phyloP scores from a whole-genome alignment of 148 eudicot species.

The Persicaria maculosa region DNA sequence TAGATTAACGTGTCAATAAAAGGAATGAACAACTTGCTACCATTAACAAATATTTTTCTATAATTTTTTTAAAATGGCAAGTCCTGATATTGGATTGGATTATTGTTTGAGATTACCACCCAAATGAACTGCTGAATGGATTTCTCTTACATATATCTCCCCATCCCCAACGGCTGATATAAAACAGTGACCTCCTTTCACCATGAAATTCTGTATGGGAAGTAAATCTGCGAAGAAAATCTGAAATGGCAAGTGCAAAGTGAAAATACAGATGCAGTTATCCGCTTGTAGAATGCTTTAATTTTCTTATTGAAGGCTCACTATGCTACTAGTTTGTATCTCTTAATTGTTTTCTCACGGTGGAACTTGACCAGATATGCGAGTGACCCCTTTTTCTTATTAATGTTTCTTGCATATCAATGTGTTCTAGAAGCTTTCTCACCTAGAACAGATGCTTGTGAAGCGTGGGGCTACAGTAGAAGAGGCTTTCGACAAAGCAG shows the following conservation, averaged over 20 bases:
- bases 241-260: neutral
- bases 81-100: neutral
- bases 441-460: conserved; percentile 70
- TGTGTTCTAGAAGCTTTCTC: neutral
- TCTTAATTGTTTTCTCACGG: neutral
- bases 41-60: too few species aligned
- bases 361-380: neutral
- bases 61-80: too few species aligned
- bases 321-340: neutral
- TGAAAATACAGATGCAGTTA: neutral
- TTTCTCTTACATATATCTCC: neutral
- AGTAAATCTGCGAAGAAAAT: too few species aligned
- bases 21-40: too few species aligned
- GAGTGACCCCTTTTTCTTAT: neutral
- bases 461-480: conserved; percentile 59
- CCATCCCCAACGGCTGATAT: neutral
- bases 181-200: neutral
- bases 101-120: neutral
- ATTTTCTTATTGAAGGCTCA: neutral
- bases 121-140: neutral
- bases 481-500: conserved; percentile 73
- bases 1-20: too few species aligned
- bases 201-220: neutral
- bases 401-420: conserved; percentile 11
- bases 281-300: neutral